phyloP scores from a whole-genome alignment of 495 filamentous ascomycete genomes.

The Entonaema liquescens region DNA sequence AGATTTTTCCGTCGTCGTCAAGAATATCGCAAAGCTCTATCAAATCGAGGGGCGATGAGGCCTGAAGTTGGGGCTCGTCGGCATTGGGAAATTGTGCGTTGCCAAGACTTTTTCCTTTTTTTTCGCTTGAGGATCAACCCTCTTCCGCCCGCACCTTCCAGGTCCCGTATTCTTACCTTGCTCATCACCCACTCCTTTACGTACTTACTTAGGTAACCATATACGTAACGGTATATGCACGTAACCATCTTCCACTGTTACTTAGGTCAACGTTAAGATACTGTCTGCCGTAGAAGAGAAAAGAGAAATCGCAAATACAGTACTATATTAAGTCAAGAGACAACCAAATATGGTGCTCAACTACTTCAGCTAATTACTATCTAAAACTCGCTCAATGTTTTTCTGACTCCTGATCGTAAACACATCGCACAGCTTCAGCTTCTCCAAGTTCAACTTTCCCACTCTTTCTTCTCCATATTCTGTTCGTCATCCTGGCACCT shows the following conservation, averaged over 20 bases:
- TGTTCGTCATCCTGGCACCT: neutral
- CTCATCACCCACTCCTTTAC: neutral
- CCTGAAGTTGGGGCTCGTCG: conserved; percentile 35
- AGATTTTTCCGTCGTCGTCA: conserved; percentile 34
- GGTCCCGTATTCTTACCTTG: neutral
- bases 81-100: conserved; percentile 49
- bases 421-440: neutral
- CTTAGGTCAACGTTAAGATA: too few relatives aligned
- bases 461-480: neutral
- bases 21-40: conserved; percentile 17
- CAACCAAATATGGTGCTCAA: neutral
- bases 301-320: neutral
- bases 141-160: conserved; percentile 34
- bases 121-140: conserved; percentile 51
- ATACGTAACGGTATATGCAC: neutral
- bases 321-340: neutral
- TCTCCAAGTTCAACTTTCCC: neutral
- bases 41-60: conserved; percentile 33
- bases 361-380: neutral
- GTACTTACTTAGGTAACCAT: neutral
- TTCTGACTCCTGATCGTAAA: neutral
- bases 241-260: neutral
- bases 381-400: neutral
- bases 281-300: too few relatives aligned
- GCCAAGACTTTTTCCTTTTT: conserved; percentile 48